Evolutionary conservation across 805 yeast genomes (phyloP).

Genomic region (Candida gorgasii): DNA sequence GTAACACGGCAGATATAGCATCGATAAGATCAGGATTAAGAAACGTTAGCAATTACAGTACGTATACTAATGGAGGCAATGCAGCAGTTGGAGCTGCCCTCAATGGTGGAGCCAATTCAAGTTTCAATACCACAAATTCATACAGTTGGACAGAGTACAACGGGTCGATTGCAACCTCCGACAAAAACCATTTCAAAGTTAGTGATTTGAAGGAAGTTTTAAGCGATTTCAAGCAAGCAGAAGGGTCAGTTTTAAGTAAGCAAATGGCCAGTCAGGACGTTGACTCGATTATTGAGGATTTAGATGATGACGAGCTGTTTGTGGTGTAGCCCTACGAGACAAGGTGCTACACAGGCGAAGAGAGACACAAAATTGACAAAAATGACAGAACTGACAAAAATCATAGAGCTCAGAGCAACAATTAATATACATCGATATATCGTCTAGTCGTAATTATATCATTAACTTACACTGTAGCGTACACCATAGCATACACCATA

Average conservation of each 20-base stretch:
- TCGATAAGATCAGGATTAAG: slow-evolving; percentile 40
- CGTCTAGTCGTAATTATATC: no score
- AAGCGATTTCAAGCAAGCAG: slow-evolving; percentile 14
- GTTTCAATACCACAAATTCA: slow-evolving; percentile 12
- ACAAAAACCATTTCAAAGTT: slow-evolving; percentile 29
- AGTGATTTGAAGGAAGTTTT: slow-evolving; percentile 36
- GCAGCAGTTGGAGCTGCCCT: neutral
- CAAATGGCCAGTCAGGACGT: slow-evolving; percentile 35
- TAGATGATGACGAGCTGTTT: slow-evolving; percentile 26
- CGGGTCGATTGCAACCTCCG: slow-evolving; percentile 20
- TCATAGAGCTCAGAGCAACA: no score
- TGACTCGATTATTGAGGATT: slow-evolving; percentile 33
- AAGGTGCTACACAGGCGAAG: no score
- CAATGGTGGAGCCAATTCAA: slow-evolving; percentile 3
- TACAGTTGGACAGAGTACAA: slow-evolving; percentile 15
- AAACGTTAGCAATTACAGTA: slow-evolving; percentile 8
- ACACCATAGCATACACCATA: no score
- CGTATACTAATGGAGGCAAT: neutral
- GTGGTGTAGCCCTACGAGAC: slow-evolving; percentile 5
- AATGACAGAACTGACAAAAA: no score
- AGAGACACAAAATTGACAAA: no score
- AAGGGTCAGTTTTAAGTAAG: slow-evolving; percentile 30
- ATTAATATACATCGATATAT: slow-evolving; percentile 12
- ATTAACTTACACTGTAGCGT: no score
- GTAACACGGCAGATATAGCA: slow-evolving; percentile 41